Evolutionary conservation across 148 eudicot genomes (phyloP).

Genomic region (Talinum fruticosum): DNA sequence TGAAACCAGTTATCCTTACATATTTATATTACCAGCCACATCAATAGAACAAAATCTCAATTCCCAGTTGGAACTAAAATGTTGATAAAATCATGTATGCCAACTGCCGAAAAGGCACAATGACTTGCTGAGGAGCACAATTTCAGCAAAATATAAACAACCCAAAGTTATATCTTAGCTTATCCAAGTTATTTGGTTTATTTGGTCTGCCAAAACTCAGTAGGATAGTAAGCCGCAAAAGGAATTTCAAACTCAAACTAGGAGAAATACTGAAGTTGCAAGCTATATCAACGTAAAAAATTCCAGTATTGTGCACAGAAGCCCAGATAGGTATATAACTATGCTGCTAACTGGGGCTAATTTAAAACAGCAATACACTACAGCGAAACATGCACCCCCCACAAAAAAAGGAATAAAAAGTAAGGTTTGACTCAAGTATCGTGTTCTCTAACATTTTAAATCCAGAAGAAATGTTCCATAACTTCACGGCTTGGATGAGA

Average conservation of each 20-base stretch:
- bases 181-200: background rate
- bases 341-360: background rate
- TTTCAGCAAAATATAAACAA: background rate
- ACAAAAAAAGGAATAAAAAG: background rate
- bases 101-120: background rate
- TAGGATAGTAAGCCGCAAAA: background rate
- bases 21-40: constrained; percentile 2
- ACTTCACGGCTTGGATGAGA: background rate
- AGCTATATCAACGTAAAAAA: background rate
- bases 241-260: background rate
- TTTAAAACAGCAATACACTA: background rate
- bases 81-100: background rate
- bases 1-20: constrained; percentile 13
- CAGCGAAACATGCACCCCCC: background rate
- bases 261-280: background rate
- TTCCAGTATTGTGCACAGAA: background rate
- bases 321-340: background rate
- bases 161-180: background rate
- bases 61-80: background rate
- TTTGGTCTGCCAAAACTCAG: background rate
- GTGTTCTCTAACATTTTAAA: background rate
- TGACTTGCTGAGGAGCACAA: background rate
- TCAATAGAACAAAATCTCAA: background rate
- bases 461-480: background rate
- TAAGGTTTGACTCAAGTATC: background rate